A percentile compares a stretch with the other conserved stretches of the same genome.
Conservation (phyloP, 768 basidiomycete species). For the Dendrothele bispora region DNA sequence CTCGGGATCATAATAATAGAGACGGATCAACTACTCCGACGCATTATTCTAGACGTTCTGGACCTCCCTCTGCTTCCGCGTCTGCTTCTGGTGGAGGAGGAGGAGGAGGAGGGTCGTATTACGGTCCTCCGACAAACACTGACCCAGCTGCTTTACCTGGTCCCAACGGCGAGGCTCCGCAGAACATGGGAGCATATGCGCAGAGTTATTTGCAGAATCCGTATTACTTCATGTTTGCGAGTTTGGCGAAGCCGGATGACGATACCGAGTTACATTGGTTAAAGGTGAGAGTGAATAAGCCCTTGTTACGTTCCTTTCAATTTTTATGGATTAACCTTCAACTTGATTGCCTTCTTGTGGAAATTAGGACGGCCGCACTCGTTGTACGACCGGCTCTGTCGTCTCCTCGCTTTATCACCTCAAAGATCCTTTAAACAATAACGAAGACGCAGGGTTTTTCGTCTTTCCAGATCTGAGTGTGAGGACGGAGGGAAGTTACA, state of each 20-base stretch:
- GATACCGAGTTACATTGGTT: conserved; percentile 88
- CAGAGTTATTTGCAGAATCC: conserved; percentile 83
- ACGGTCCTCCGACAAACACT: background rate
- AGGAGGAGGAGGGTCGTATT: background rate
- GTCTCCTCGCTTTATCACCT: conserved; percentile 91
- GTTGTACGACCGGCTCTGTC: conserved; percentile 88
- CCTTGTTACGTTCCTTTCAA: no score
- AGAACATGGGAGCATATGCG: conserved; percentile 34
- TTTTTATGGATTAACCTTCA: background rate
- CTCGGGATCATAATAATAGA: background rate
- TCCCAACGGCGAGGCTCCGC: background rate
- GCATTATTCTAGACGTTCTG: background rate
- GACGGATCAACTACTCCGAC: conserved; percentile 5
- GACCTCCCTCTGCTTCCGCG: background rate
- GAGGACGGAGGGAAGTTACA: conserved; percentile 88
- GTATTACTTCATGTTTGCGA: conserved; percentile 95
- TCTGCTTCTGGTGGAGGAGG: background rate
- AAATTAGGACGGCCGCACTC: conserved; percentile 85
- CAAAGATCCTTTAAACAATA: conserved; percentile 63
- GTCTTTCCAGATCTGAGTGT: conserved; percentile 96
- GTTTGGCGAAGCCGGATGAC: conserved; percentile 84
- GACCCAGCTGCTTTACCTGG: background rate
- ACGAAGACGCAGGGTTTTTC: conserved; percentile 77
- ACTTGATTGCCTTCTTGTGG: no score
- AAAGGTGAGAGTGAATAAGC: conserved; percentile 51